Conservation (phyloP, 2,329 filamentous ascomycete genomes). For the Rhexocercosporidium sp. region DNA sequence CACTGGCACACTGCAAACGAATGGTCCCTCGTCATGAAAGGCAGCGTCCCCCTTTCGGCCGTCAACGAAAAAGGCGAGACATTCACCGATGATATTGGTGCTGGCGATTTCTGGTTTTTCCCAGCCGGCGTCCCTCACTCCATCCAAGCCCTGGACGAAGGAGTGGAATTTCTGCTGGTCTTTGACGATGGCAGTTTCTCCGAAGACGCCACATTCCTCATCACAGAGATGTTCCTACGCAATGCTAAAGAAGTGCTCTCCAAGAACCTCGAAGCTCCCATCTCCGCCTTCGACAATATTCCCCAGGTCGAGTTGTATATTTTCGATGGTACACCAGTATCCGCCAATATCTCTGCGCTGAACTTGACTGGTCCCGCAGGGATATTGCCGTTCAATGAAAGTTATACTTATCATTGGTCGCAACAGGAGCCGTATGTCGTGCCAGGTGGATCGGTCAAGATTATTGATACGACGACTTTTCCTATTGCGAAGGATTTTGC, state of each 20-base stretch:
- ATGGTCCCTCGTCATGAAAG: slow-evolving; percentile 59
- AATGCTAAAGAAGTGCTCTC: slow-evolving; percentile 53
- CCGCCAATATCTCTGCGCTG: slow-evolving; percentile 50
- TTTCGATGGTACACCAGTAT: slow-evolving; percentile 56
- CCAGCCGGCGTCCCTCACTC: slow-evolving; percentile 55
- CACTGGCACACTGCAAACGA: slow-evolving; percentile 65
- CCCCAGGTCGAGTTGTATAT: slow-evolving; percentile 56
- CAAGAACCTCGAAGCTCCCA: slow-evolving; percentile 57
- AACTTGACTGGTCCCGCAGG: slow-evolving; percentile 53
- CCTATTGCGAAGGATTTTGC: slow-evolving; percentile 76
- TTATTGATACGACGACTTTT: slow-evolving; percentile 62
- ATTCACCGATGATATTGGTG: slow-evolving; percentile 54
- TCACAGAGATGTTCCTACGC: slow-evolving; percentile 41
- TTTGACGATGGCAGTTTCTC: slow-evolving; percentile 64
- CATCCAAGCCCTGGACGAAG: slow-evolving; percentile 59
- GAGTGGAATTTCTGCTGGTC: slow-evolving; percentile 63
- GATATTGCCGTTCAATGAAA: slow-evolving; percentile 44
- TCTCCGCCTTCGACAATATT: slow-evolving; percentile 53
- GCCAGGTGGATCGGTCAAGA: slow-evolving; percentile 63
- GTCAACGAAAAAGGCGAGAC: slow-evolving; percentile 57
- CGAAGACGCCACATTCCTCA: slow-evolving; percentile 63
- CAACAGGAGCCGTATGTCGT: slow-evolving; percentile 50
- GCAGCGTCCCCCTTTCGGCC: slow-evolving; percentile 55
- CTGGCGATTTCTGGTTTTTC: slow-evolving; percentile 61
- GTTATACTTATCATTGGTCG: slow-evolving; percentile 58